phyloP scores from a whole-genome alignment of 2,329 filamentous ascomycete genomes.

The Paecilomyces dactylethromorphus region DNA sequence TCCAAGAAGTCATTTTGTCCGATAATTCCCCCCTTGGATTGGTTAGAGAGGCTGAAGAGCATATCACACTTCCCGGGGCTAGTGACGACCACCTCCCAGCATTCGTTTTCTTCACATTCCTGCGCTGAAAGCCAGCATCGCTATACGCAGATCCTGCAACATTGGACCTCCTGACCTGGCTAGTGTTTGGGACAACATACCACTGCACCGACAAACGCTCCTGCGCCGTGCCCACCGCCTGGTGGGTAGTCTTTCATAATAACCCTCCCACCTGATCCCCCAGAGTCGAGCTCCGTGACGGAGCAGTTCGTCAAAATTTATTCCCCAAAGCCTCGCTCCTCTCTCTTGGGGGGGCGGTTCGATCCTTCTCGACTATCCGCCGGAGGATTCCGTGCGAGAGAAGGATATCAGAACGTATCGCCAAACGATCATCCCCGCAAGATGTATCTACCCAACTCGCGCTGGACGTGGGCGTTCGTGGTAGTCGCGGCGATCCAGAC shows the following conservation, averaged over 20 bases:
- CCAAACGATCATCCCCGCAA: constrained; percentile 30
- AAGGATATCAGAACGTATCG: constrained; percentile 40
- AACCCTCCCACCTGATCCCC: constrained; percentile 18
- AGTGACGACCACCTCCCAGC: not conserved
- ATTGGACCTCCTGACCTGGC: constrained; percentile 8
- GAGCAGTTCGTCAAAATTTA: constrained; percentile 47
- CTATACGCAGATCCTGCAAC: not conserved
- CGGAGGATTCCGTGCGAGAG: constrained; percentile 46
- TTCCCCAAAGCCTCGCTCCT: constrained; percentile 50
- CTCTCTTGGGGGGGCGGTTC: constrained; percentile 53
- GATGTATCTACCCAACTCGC: constrained; percentile 73
- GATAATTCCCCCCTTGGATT: not conserved
- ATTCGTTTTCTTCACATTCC: not conserved
- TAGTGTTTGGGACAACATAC: constrained; percentile 2
- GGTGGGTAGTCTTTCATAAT: constrained; percentile 29
- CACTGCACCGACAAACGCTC: constrained; percentile 2
- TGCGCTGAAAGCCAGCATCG: not conserved
- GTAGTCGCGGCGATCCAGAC: constrained; percentile 68
- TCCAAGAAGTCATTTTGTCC: not conserved
- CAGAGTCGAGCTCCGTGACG: constrained; percentile 30
- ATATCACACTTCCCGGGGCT: not conserved
- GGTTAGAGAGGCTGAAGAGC: not conserved
- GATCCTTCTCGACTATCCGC: constrained; percentile 45
- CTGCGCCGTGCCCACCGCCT: constrained; percentile 15
- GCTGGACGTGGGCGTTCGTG: constrained; percentile 86